phyloP scores from a whole-genome alignment of 2,329 filamentous ascomycete species.

The Aureobasidium sp. region DNA sequence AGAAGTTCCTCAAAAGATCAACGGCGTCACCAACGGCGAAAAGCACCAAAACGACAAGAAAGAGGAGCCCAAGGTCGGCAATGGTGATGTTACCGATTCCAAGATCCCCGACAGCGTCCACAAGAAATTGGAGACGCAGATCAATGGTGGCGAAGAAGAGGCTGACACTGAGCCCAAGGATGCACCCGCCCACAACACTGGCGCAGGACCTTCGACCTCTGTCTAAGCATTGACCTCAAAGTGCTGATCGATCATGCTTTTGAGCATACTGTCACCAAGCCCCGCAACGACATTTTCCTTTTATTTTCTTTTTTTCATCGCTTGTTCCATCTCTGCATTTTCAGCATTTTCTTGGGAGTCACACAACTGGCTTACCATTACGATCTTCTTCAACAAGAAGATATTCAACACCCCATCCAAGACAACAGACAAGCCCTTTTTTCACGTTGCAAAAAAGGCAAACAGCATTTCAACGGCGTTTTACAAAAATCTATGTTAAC shows the following conservation, averaged over 20 bases:
- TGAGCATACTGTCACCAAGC: neutral
- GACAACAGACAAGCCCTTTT: neutral
- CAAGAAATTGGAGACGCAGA: conserved; percentile 10
- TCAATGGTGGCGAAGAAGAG: conserved; percentile 1
- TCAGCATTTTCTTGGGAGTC: neutral
- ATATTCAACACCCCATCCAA: conserved; percentile 3
- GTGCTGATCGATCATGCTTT: too few species aligned
- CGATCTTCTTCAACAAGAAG: conserved; percentile 17
- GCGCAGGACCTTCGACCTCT: conserved; percentile 3
- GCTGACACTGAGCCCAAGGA: conserved; percentile 8
- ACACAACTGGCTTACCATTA: conserved; percentile 2
- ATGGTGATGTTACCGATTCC: conserved; percentile 1
- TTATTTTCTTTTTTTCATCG: neutral
- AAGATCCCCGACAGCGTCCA: conserved; percentile 14
- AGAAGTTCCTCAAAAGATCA: neutral
- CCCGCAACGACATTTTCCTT: neutral
- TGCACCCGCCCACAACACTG: conserved; percentile 13
- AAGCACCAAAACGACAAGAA: neutral
- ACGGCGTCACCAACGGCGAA: conserved; percentile 3
- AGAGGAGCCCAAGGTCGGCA: neutral
- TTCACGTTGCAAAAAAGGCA: neutral
- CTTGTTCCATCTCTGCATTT: neutral
- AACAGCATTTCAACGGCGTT: conserved; percentile 14
- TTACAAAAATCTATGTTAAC: conserved; percentile 1
- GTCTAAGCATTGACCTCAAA: neutral